Percentiles rank a stretch among this genome's conserved stretches.
phyloP scores from a whole-genome alignment of 129 eudicot genomes.

The Sambucus nigra region DNA sequence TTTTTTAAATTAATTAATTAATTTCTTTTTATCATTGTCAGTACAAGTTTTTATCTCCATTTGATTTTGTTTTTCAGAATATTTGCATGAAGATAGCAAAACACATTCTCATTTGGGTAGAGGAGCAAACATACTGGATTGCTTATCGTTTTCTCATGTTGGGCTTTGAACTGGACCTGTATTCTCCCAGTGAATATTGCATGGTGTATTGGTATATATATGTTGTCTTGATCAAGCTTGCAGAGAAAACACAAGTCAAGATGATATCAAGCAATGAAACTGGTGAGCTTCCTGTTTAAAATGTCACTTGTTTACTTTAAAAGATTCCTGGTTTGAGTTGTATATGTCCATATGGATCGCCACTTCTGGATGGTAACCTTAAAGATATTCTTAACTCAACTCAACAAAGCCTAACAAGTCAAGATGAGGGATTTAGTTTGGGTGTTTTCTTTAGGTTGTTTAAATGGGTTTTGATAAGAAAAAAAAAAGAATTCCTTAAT shows the following conservation, averaged over 20 bases:
- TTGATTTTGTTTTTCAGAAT: constrained; percentile 30
- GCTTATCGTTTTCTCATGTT: constrained; percentile 73
- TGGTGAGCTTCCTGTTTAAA: constrained; percentile 33
- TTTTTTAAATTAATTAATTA: too few species aligned
- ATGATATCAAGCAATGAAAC: constrained; percentile 46
- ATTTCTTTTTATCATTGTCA: too few species aligned
- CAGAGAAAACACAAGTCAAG: constrained; percentile 76
- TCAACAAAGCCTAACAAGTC: too few species aligned
- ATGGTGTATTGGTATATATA: constrained; percentile 97
- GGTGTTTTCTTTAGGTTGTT: too few species aligned
- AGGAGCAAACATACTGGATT: constrained; percentile 96
- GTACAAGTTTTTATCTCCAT: background rate
- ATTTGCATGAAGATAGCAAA: constrained; percentile 50
- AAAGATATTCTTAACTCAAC: background rate
- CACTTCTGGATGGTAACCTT: constrained; percentile 2
- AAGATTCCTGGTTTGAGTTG: constrained; percentile 1
- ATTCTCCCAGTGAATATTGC: constrained; percentile 86
- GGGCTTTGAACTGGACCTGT: constrained; percentile 91
- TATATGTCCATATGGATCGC: background rate
- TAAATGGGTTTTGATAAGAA: too few species aligned
- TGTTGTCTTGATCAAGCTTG: constrained; percentile 69
- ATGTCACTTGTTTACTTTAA: background rate
- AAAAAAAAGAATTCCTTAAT: background rate
- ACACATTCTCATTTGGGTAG: constrained; percentile 81
- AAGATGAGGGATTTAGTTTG: too few species aligned